Base-by-base conservation (phyloP, 129 eudicot genomes). In the Saussurea involucrata region DNA sequence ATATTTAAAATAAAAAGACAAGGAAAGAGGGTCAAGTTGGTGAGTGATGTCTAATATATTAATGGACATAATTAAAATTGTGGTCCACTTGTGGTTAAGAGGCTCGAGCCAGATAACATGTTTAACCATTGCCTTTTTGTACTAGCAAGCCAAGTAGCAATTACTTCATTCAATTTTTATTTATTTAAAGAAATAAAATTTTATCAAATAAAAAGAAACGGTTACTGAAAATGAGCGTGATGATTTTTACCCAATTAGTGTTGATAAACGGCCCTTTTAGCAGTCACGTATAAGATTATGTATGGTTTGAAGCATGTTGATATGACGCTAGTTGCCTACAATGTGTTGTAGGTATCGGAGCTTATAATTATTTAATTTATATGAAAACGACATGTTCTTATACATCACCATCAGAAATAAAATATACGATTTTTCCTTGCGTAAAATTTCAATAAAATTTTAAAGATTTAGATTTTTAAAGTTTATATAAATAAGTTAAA, bases 71-170 rank as follows among this genome's bases (percentile, higher is more conserved):
- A 74, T 32, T 60, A 58, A 60, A 46, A 22, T 18, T 13, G 34
- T 40, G 79, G 79, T 63, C 79, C 79, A 64, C 71, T 75, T 53
- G 18, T 75, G 29, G 24, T 63, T 36, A 64, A 64, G 27, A 24
- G 64, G 71, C 29, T 75, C 63, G 44, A 64, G 42, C 72, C 72
- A 40, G 71, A 64, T 42, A 63, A 63, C 71, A 75, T 58, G 71
- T 25, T 64, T 64, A 27, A 4, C 34, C 27, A 25, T 63, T 40
- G 32, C 76, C 61, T 28, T 46, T 71, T 71, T 44, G 24, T 49
- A 18, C 13, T 60, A 60, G 65, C n/a, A n/a, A n/a, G n/a, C n/a
- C n/a, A n/a, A n/a, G n/a, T n/a, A n/a, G n/a, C 65, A 5, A 20
- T 70, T 36, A 11, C 71, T 74, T 63, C 70, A 74, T 33, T 73